Percentiles rank a stretch among this genome's conserved stretches.
Conservation (phyloP, 176 grass and related monocot genomes). For the Phoenix dactylifera region DNA sequence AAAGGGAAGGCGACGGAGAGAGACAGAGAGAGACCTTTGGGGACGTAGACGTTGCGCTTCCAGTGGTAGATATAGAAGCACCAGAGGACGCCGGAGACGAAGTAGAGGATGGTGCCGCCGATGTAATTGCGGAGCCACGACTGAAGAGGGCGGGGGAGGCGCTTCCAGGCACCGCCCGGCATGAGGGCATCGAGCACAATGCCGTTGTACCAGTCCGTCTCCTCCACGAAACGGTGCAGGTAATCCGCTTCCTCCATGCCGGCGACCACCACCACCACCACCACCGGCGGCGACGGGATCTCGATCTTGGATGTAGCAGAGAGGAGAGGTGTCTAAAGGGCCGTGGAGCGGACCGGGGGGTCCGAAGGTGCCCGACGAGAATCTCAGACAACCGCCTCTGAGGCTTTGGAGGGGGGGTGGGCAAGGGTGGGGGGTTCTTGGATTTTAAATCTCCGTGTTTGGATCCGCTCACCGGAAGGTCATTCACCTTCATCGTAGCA, state of each 20-base stretch:
- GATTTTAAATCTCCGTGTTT: too few species aligned
- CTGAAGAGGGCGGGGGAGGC: conserved; percentile 57
- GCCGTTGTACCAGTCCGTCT: conserved; percentile 84
- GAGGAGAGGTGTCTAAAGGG: too few species aligned
- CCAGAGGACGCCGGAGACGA: conserved; percentile 79
- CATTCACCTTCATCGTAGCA: too few species aligned
- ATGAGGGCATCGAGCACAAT: conserved; percentile 48
- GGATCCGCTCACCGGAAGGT: too few species aligned
- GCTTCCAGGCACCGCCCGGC: conserved; percentile 55
- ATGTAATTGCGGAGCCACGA: conserved; percentile 93
- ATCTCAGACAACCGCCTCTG: too few species aligned
- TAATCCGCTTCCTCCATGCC: conserved; percentile 43
- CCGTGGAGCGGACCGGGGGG: too few species aligned
- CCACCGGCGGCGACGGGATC: too few species aligned
- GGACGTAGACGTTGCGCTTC: conserved; percentile 87
- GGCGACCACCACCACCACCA: neutral
- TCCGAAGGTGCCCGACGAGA: too few species aligned
- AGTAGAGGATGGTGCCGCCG: conserved; percentile 58
- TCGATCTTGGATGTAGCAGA: too few species aligned
- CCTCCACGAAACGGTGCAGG: conserved; percentile 45
- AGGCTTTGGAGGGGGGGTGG: too few species aligned
- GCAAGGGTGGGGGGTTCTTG: too few species aligned
- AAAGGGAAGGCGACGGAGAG: neutral
- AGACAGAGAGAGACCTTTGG: conserved; percentile 47
- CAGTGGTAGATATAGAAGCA: conserved; percentile 91